phyloP scores from a whole-genome alignment of 768 basidiomycete genomes.

The Macrolepiota dolichaula region DNA sequence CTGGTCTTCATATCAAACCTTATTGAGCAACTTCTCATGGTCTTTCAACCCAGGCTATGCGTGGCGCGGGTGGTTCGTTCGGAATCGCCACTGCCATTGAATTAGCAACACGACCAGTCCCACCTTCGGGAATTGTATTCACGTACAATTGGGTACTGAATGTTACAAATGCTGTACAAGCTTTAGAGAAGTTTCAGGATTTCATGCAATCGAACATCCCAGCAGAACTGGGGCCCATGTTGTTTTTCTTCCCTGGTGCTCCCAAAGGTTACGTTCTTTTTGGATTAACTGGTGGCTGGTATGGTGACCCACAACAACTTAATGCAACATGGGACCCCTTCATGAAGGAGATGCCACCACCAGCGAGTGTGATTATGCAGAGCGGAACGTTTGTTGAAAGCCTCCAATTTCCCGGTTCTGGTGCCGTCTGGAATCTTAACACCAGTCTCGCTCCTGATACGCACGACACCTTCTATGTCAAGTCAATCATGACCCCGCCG shows the following conservation, averaged over 20 bases:
- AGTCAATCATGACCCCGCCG: conserved; percentile 39
- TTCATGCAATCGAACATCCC: conserved; percentile 32
- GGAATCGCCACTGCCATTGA: conserved; percentile 39
- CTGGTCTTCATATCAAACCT: background rate
- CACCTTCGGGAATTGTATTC: conserved; percentile 34
- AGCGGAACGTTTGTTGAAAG: conserved; percentile 25
- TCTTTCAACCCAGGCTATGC: conserved; percentile 30
- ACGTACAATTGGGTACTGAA: conserved; percentile 35
- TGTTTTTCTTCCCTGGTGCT: conserved; percentile 27
- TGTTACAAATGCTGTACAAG: conserved; percentile 27
- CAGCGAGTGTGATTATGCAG: conserved; percentile 16
- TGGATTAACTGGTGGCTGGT: conserved; percentile 34
- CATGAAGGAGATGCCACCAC: conserved; percentile 25
- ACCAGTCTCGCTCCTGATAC: conserved; percentile 8
- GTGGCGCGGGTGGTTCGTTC: conserved; percentile 36
- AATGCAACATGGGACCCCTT: conserved; percentile 31
- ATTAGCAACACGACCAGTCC: conserved; percentile 34
- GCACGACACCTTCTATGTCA: conserved; percentile 43
- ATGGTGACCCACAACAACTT: conserved; percentile 25
- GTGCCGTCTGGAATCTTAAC: background rate
- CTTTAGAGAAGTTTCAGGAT: conserved; percentile 30
- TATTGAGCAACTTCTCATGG: background rate
- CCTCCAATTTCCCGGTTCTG: conserved; percentile 20
- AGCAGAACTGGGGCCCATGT: conserved; percentile 29
- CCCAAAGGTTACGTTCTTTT: conserved; percentile 26